These are phyloP conservation scores for Colletotrichum brevisporum DNA, from an alignment of 2,329 filamentous ascomycete genomes.

Conservation along the genomic window DNA sequence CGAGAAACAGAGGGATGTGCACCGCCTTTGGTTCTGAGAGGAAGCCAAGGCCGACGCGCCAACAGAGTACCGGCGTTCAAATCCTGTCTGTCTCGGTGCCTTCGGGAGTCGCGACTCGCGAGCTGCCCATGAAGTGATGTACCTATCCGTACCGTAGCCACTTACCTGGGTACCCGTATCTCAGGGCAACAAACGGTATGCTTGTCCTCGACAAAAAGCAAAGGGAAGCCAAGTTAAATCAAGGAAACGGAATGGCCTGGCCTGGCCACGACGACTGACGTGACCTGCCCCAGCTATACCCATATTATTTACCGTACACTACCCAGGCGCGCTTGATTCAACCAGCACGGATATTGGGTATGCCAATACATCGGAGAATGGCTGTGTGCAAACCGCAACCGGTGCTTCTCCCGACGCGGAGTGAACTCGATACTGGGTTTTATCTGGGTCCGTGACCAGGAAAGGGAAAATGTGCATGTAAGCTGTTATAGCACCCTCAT, in stretches of 20 bases:
- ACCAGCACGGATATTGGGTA: too few relatives aligned
- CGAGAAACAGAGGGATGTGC: conserved; percentile 9
- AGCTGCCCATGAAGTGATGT: conserved; percentile 10
- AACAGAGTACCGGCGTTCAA: neutral
- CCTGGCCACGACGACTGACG: conserved; percentile 6
- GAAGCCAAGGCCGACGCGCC: conserved; percentile 18
- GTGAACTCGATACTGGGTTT: neutral
- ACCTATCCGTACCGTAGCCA: conserved; percentile 5
- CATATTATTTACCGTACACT: too few relatives aligned
- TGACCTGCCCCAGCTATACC: neutral
- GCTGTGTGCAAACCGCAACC: too few relatives aligned
- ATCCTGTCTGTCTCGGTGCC: conserved; percentile 16
- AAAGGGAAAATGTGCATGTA: neutral
- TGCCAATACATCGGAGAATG: neutral
- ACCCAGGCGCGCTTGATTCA: too few relatives aligned
- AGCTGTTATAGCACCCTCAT: conserved; percentile 7
- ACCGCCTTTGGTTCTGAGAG: conserved; percentile 6
- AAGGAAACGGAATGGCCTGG: neutral
- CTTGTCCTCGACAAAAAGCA: neutral
- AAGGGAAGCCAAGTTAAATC: neutral
- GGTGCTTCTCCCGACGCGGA: too few relatives aligned
- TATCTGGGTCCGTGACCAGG: conserved; percentile 31
- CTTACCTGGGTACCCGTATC: neutral
- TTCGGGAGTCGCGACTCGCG: neutral
- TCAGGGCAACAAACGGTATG: neutral